Conservation (phyloP, 1,284 basidiomycete species). For the Uromyces viciae-fabae region DNA sequence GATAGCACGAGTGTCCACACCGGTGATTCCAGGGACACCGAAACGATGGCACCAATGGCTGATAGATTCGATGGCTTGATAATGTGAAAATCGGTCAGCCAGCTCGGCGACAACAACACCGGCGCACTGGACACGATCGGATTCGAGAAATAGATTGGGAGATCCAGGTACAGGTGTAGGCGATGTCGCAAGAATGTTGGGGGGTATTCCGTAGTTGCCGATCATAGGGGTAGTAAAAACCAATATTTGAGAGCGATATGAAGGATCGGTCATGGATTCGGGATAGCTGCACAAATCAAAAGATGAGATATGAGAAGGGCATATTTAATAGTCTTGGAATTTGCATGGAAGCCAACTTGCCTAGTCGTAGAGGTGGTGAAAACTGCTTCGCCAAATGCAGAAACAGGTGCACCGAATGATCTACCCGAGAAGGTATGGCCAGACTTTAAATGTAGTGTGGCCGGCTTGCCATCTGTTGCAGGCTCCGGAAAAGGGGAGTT, state of each 20-base stretch:
- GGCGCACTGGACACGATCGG: constrained; percentile 80
- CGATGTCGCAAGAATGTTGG: constrained; percentile 59
- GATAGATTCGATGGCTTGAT: constrained; percentile 86
- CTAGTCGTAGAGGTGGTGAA: constrained; percentile 99
- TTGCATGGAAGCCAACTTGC: constrained; percentile 61
- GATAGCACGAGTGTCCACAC: constrained; percentile 95
- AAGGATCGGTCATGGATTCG: constrained; percentile 99
- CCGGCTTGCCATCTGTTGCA: constrained; percentile 60
- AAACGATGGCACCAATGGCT: constrained; percentile 89
- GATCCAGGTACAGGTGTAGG: constrained; percentile 44
- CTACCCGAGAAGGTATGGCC: constrained; percentile 85
- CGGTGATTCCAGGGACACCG: constrained; percentile 87
- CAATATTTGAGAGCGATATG: constrained; percentile 94
- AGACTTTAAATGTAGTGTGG: constrained; percentile 84
- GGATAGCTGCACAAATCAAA: constrained; percentile 61
- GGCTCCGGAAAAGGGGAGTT: constrained; percentile 25
- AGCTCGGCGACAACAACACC: constrained; percentile 92
- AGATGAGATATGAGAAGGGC: background rate
- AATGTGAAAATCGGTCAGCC: constrained; percentile 90
- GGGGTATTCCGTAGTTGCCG: constrained; percentile 95
- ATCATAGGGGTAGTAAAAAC: constrained; percentile 98
- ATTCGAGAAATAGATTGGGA: constrained; percentile 68
- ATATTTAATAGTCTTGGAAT: too few relatives aligned
- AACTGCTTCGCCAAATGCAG: constrained; percentile 92
- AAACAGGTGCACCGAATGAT: constrained; percentile 82